Conservation (phyloP, 2,329 filamentous ascomycete species). For the Alternaria sp. region DNA sequence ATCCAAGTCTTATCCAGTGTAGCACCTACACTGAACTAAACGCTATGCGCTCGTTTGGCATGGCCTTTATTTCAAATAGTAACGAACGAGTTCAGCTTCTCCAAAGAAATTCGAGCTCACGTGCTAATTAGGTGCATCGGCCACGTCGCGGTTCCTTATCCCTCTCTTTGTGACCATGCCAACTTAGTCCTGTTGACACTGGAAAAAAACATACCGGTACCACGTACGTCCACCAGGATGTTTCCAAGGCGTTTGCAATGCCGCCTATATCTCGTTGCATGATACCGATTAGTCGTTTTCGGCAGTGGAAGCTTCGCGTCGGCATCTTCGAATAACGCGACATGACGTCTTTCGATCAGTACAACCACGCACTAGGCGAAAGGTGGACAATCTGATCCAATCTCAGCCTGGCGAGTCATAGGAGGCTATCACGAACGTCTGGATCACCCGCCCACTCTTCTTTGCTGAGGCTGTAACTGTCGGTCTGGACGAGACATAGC, state of each 20-base stretch:
- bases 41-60: constrained; percentile 57
- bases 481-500: constrained; percentile 53
- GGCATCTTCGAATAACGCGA: constrained; percentile 57
- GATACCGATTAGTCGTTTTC: constrained; percentile 42
- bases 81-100: constrained; percentile 58
- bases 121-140: constrained; percentile 56
- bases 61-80: constrained; percentile 55
- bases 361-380: constrained; percentile 57
- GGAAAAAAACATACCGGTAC: constrained; percentile 57
- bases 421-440: constrained; percentile 56
- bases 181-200: constrained; percentile 56
- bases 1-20: constrained; percentile 9
- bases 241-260: constrained; percentile 58
- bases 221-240: constrained; percentile 58
- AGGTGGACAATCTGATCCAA: constrained; percentile 56
- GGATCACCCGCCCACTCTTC: constrained; percentile 57
- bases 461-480: constrained; percentile 57
- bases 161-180: constrained; percentile 50
- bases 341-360: constrained; percentile 58
- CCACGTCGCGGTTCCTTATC: constrained; percentile 55
- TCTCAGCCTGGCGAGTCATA: constrained; percentile 52
- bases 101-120: constrained; percentile 57
- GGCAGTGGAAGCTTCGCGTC: constrained; percentile 53
- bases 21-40: constrained; percentile 58
- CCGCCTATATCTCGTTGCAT: constrained; percentile 50